phyloP scores from a whole-genome alignment of 1,139 yeast species.

The Suhomyces coccinellae region DNA sequence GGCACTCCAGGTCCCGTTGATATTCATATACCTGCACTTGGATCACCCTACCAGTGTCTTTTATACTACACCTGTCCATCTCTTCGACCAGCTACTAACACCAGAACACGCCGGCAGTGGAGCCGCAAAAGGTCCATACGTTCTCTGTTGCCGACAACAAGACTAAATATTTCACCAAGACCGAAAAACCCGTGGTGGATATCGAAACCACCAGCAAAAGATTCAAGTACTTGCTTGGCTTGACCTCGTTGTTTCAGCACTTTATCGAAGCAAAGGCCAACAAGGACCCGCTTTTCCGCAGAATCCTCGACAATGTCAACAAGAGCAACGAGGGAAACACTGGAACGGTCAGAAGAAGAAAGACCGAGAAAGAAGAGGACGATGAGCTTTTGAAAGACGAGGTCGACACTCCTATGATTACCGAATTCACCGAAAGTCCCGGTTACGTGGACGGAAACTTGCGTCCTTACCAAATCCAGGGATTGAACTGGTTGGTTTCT shows the following conservation, averaged over 20 bases:
- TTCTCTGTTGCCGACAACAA: conserved; percentile 12
- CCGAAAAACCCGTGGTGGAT: conserved; percentile 50
- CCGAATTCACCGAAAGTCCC: conserved; percentile 68
- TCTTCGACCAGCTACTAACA: conserved; percentile 10
- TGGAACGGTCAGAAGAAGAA: conserved; percentile 42
- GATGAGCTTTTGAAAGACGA: conserved; percentile 63
- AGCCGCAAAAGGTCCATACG: conserved; percentile 4
- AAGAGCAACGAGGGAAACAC: conserved; percentile 15
- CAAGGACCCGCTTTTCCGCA: conserved; percentile 58
- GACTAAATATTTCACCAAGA: conserved; percentile 44
- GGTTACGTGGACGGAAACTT: conserved; percentile 60
- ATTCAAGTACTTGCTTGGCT: conserved; percentile 63
- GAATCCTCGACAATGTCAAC: conserved; percentile 44
- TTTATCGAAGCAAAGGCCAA: conserved; percentile 67
- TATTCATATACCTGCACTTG: too few species aligned
- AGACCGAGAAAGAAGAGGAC: conserved; percentile 71
- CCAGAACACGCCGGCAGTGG: conserved; percentile 17
- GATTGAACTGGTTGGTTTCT: conserved; percentile 87
- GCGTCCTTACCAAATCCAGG: conserved; percentile 88
- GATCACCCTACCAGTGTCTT: too few species aligned
- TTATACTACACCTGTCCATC: not conserved
- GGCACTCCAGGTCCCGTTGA: not conserved
- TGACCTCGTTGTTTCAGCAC: conserved; percentile 68
- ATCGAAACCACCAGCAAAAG: conserved; percentile 55
- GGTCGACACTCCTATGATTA: conserved; percentile 40